phyloP scores from a whole-genome alignment of 2,329 filamentous ascomycete species.

The Colletotrichum sp. region DNA sequence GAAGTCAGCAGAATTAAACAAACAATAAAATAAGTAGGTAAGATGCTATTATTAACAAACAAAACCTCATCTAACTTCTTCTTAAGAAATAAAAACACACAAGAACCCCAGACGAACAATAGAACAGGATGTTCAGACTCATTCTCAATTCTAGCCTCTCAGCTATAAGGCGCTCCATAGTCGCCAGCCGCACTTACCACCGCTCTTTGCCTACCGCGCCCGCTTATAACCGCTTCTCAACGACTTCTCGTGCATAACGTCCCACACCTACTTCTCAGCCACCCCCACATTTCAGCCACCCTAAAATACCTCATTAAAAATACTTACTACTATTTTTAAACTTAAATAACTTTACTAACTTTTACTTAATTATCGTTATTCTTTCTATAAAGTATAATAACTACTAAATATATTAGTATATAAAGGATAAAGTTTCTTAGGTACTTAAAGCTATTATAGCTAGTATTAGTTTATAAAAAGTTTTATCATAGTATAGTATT shows the following conservation, averaged over 20 bases:
- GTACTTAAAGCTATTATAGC: too few species aligned
- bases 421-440: too few species aligned
- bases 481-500: too few species aligned
- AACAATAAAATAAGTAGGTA: not conserved
- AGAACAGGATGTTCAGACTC: not conserved
- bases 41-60: fast-evolving
- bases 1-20: not conserved
- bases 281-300: too few species aligned
- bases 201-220: fast-evolving
- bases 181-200: not conserved
- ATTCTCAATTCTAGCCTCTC: not conserved
- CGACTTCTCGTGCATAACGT: fast-evolving
- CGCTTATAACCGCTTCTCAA: not conserved
- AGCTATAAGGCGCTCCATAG: not conserved
- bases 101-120: fast-evolving
- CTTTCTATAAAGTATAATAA: too few species aligned
- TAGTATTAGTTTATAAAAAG: too few species aligned
- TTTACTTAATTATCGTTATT: too few species aligned
- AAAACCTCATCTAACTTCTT: fast-evolving
- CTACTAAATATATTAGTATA: too few species aligned
- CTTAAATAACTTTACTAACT: too few species aligned
- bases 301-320: too few species aligned
- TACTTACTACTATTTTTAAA: too few species aligned
- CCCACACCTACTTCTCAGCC: too few species aligned
- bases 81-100: fast-evolving